Conservation (phyloP, 345 rosid species). For the Populus ilicifolia region DNA sequence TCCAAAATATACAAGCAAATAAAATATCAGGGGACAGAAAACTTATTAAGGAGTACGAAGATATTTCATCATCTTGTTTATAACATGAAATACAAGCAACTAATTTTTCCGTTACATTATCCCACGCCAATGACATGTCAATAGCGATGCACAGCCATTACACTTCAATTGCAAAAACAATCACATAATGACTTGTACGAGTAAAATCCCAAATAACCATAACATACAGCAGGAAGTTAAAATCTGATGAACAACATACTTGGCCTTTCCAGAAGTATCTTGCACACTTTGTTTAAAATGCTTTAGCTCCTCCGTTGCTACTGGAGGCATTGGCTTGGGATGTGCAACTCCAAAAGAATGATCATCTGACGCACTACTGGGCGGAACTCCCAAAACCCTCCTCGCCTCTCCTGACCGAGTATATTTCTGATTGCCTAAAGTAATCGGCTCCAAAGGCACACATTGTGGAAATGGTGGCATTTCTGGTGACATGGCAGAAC, state of each 20-base stretch:
- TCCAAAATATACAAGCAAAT: not conserved
- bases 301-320: constrained; percentile 77
- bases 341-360: constrained; percentile 57
- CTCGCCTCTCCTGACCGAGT: constrained; percentile 74
- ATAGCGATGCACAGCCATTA: not conserved
- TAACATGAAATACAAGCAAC: constrained; percentile 17
- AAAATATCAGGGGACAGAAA: not conserved
- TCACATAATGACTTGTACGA: not conserved
- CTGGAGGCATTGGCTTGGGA: constrained; percentile 56
- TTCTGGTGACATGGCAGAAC: constrained; percentile 48
- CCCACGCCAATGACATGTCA: not conserved
- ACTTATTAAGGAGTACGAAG: not conserved
- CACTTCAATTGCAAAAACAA: not conserved
- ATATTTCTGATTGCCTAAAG: constrained; percentile 58
- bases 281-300: constrained; percentile 80
- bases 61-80: not conserved
- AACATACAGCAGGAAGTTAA: not conserved
- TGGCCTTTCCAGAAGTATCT: constrained; percentile 71
- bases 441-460: constrained; percentile 73
- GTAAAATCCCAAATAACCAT: not conserved
- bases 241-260: constrained; percentile 38
- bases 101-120: not conserved
- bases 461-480: constrained; percentile 56
- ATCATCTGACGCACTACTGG: constrained; percentile 58
- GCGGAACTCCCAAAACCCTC: constrained; percentile 65